Conservation (phyloP, 1,284 basidiomycete genomes). For the Mycena citricolor region DNA sequence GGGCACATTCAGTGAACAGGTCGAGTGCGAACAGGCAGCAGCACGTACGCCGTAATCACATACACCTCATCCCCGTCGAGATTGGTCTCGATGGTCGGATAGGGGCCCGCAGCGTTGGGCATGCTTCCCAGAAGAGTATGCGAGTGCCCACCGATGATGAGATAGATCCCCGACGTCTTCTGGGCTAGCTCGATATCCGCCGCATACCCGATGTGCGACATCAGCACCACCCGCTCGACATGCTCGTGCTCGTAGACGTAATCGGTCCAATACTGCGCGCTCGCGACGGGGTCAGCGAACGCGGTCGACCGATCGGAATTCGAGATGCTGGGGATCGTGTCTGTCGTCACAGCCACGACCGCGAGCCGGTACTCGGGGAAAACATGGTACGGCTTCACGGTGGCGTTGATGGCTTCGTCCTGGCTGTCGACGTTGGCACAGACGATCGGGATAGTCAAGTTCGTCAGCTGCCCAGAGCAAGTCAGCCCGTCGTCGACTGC, state of each 20-base stretch:
- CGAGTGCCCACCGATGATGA: conserved; percentile 44
- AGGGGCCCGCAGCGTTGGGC: conserved; percentile 36
- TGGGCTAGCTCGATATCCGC: conserved; percentile 40
- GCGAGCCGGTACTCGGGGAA: conserved; percentile 38
- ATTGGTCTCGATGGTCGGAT: conserved; percentile 43
- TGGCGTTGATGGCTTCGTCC: conserved; percentile 32
- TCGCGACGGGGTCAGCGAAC: conserved; percentile 37
- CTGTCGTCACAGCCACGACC: conserved; percentile 40
- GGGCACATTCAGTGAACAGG: not conserved
- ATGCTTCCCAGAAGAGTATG: conserved; percentile 44
- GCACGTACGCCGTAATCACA: conserved; percentile 38
- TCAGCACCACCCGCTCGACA: conserved; percentile 38
- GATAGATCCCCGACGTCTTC: conserved; percentile 36
- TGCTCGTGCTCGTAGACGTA: conserved; percentile 32
- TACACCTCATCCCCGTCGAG: conserved; percentile 43
- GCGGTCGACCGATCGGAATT: conserved; percentile 35
- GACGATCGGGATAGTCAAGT: conserved; percentile 42
- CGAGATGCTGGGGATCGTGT: conserved; percentile 34
- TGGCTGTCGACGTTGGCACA: conserved; percentile 41
- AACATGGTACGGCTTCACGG: conserved; percentile 38
- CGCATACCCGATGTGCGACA: conserved; percentile 47
- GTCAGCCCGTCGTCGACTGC: not conserved
- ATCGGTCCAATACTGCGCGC: conserved; percentile 36
- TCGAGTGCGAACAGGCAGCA: not conserved
- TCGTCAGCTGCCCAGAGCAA: conserved; percentile 25